Evolutionary conservation across 169 alveolate genomes (phyloP).

Genomic region (Theileria orientalis): DNA sequence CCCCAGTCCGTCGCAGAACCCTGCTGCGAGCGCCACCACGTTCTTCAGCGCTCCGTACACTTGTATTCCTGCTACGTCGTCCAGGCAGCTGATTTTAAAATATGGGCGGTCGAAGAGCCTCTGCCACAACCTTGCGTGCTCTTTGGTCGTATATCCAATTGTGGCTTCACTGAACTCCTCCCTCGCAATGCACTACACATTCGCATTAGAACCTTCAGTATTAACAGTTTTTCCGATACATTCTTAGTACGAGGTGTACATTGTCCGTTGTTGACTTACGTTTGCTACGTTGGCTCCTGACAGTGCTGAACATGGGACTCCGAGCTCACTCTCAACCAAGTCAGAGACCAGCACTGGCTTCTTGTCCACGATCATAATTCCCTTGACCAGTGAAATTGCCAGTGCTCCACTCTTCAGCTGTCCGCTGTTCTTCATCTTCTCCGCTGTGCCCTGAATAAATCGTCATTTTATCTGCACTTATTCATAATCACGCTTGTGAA

Average conservation of each 20-base stretch:
- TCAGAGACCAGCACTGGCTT: constrained; percentile 75
- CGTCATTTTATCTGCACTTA: constrained; percentile 3
- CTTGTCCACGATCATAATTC: constrained; percentile 72
- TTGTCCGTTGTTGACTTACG: constrained; percentile 22
- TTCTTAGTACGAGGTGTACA: not conserved
- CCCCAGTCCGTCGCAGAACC: constrained; percentile 92
- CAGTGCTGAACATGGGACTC: constrained; percentile 77
- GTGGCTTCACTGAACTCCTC: constrained; percentile 92
- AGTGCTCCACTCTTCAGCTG: constrained; percentile 68
- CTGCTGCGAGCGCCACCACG: constrained; percentile 90
- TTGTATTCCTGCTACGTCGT: constrained; percentile 88
- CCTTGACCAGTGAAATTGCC: constrained; percentile 83
- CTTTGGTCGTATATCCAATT: constrained; percentile 83
- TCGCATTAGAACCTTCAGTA: not conserved
- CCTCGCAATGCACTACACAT: constrained; percentile 81
- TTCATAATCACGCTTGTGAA: constrained; percentile 11
- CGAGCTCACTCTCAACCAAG: constrained; percentile 68
- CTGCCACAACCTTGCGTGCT: constrained; percentile 78
- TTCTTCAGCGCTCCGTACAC: constrained; percentile 93
- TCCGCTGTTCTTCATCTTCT: constrained; percentile 55
- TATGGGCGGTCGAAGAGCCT: constrained; percentile 87
- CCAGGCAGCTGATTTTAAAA: constrained; percentile 85
- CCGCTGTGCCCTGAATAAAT: constrained; percentile 24
- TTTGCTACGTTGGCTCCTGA: constrained; percentile 89
- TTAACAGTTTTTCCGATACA: not conserved